Base-by-base conservation (phyloP, 805 yeast species). In the Pichia phayaonensis region DNA sequence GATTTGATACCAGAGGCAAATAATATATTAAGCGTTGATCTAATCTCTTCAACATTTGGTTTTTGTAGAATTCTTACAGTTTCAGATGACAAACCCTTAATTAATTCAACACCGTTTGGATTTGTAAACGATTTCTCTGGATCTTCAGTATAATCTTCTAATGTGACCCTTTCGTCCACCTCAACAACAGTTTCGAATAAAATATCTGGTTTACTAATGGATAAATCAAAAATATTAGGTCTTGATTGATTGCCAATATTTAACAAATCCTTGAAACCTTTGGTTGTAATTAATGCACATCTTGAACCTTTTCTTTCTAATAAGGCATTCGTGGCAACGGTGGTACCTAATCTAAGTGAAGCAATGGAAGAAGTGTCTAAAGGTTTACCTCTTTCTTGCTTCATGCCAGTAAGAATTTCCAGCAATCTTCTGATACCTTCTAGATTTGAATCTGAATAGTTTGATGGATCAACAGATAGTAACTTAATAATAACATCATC, bases 301-400 rank as follows among this genome's bases (percentile, higher is more conserved):
- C 81, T 71, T 51, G 90, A 95, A 47, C 98, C 98, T 61, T 90
- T 90, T 56, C 97, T 76, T 61, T 92, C 97, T 52, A 90, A 73
- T 39, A 94, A 74, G 1, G 97, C 97, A 68, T 90, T 90, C 10
- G 97, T 90, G 2, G 98, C 97, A 13, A 90, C 92, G 0, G 97
- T 90, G 3, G 97, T 90, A 2, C 97, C 97, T 86, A 90, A 82
- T 49, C 96, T 73, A 44, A 90, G 79, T 41, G 83, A 77, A 48
- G 79, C 81, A 38, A 89, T 85, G 3, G 68, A 67, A 4, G 80
- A 73, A 1, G 86, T 74, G 50, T 84, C 87, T 53, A 89, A 66
- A 5, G 78, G 80, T 39, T 66, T 65, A 8, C 78, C 78, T 49
- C 86, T 72, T 7, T 89, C 83, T 47, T 85, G 84, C 8, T 62